A percentile compares a stretch with the other conserved stretches of the same genome.
Evolutionary conservation across 345 rosid species (phyloP).

Genomic region (Geranium brycei): DNA sequence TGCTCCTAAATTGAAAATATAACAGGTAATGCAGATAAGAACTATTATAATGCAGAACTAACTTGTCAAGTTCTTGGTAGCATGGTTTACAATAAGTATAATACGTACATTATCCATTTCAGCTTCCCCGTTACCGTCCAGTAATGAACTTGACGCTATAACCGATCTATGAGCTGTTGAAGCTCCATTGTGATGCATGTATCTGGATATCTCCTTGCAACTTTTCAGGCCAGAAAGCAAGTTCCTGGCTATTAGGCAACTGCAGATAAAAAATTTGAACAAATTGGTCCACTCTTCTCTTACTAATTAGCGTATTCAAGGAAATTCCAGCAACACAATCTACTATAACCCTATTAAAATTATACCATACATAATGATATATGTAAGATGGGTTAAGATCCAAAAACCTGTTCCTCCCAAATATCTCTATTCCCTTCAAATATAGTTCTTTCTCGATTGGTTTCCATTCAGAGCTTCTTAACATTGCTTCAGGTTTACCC

Average conservation of each 20-base stretch:
- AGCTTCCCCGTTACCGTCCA: slow-evolving; percentile 50
- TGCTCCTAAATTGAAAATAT: slow-evolving; percentile 43
- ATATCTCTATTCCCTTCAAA: slow-evolving; percentile 87
- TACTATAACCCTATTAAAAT: background rate
- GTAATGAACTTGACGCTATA: slow-evolving; percentile 34
- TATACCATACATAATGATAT: too few species aligned
- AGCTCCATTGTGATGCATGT: slow-evolving; percentile 69
- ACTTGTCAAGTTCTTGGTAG: background rate
- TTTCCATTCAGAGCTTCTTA: slow-evolving; percentile 44
- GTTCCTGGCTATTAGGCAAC: slow-evolving; percentile 97
- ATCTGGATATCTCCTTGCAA: slow-evolving; percentile 71
- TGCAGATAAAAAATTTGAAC: slow-evolving; percentile 19
- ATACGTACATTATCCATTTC: slow-evolving; percentile 36
- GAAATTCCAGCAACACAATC: background rate
- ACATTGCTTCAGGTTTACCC: slow-evolving; percentile 7
- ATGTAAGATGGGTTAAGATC: background rate
- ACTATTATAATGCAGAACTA: slow-evolving; percentile 9
- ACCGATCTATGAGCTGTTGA: slow-evolving; percentile 43
- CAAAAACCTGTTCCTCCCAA: slow-evolving; percentile 86
- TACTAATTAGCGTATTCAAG: background rate
- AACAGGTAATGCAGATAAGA: slow-evolving; percentile 6
- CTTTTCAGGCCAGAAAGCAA: slow-evolving; percentile 92
- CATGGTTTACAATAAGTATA: background rate
- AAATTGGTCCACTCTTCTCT: too few species aligned
- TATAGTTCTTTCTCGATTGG: slow-evolving; percentile 86